Evolutionary conservation across 306 rosid species (phyloP).

Genomic region (Carpinus viminea): DNA sequence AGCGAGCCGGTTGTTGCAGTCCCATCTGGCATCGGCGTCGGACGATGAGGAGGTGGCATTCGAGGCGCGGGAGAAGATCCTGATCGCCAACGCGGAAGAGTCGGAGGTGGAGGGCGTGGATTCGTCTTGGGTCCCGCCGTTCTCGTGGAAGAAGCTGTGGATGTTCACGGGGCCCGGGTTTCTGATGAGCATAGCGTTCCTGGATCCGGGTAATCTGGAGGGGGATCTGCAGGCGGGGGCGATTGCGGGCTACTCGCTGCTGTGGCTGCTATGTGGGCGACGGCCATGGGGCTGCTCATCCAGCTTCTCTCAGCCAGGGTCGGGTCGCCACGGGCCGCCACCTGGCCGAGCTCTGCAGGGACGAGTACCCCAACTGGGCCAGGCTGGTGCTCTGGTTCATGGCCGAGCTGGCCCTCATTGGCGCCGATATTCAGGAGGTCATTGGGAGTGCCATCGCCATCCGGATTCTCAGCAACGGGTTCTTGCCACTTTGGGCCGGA

Average conservation of each 20-base stretch:
- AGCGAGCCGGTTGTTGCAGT: slow-evolving; percentile 48
- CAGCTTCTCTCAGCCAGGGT: slow-evolving; percentile 69
- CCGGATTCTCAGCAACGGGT: slow-evolving; percentile 74
- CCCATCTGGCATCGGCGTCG: slow-evolving; percentile 4
- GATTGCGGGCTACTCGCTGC: slow-evolving; percentile 76
- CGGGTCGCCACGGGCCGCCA: slow-evolving; percentile 86
- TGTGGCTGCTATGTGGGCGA: slow-evolving; percentile 93
- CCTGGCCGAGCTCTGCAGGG: slow-evolving; percentile 82
- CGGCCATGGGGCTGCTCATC: slow-evolving; percentile 71
- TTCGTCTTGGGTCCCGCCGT: slow-evolving; percentile 43
- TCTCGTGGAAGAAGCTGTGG: slow-evolving; percentile 87
- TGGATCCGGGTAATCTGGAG: slow-evolving; percentile 92
- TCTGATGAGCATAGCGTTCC: slow-evolving; percentile 85
- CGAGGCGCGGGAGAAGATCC: slow-evolving; percentile 74
- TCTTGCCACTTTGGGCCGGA: slow-evolving; percentile 83
- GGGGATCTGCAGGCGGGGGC: slow-evolving; percentile 94
- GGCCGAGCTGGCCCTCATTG: slow-evolving; percentile 94
- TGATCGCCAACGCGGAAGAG: slow-evolving; percentile 43
- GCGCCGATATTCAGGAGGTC: slow-evolving; percentile 92
- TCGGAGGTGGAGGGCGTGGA: slow-evolving; percentile 27
- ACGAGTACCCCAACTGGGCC: slow-evolving; percentile 81
- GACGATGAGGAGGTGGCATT: slow-evolving; percentile 53
- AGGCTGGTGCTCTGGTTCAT: slow-evolving; percentile 66
- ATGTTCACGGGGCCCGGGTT: slow-evolving; percentile 84
- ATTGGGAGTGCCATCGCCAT: slow-evolving; percentile 93